phyloP scores from a whole-genome alignment of 441 rosid species.

The Adansonia madagascariensis region DNA sequence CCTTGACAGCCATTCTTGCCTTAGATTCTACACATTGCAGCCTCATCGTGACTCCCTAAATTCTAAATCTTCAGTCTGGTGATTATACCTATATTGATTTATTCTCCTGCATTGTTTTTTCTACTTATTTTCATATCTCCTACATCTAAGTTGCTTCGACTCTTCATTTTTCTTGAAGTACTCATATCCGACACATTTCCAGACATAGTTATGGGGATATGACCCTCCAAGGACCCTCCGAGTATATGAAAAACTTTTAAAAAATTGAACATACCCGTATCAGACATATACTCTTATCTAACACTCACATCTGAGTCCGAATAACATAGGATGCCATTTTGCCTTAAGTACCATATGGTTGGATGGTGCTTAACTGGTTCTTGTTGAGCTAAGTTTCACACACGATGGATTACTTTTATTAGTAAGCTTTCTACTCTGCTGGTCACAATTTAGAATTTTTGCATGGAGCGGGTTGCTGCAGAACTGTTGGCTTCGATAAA shows the following conservation, averaged over 20 bases:
- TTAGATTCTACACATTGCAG: background rate
- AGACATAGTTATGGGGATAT: too few relatives aligned
- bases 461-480: background rate
- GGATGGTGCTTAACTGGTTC: background rate
- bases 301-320: too few relatives aligned
- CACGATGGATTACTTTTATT: background rate
- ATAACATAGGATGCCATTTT: background rate
- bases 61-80: background rate
- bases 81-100: background rate
- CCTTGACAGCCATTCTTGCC: background rate
- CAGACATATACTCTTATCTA: too few relatives aligned
- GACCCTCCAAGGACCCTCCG: too few relatives aligned
- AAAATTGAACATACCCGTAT: too few relatives aligned
- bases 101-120: background rate
- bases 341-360: background rate
- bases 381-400: constrained; percentile 3
- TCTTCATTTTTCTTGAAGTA: too few relatives aligned
- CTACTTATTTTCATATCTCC: too few relatives aligned
- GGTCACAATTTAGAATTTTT: background rate
- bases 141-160: too few relatives aligned
- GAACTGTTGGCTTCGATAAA: background rate
- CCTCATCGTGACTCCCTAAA: background rate
- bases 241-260: too few relatives aligned
- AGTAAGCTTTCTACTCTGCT: background rate
- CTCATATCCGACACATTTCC: too few relatives aligned